Percentiles rank a stretch among this genome's conserved stretches.
These are phyloP conservation scores for Fusarium sp. DNA, from an alignment of 2,329 filamentous ascomycete species.

Conservation along the genomic window DNA sequence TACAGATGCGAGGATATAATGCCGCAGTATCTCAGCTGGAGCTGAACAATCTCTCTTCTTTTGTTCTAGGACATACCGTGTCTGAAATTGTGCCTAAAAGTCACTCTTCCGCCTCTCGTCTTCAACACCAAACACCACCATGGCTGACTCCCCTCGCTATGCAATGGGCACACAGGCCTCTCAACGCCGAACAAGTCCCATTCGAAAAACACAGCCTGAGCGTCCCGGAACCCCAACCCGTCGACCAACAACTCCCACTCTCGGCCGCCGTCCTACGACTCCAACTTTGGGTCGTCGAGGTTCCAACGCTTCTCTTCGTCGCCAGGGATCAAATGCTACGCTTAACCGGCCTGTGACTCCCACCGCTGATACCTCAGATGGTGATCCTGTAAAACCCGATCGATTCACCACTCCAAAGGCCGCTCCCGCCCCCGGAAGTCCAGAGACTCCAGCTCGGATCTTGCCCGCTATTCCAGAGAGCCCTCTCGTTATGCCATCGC, in stretches of 20 bases:
- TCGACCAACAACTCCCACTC: conserved; percentile 29
- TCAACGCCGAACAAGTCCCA: conserved; percentile 30
- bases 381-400: conserved; percentile 18
- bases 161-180: conserved; percentile 40
- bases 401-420: neutral
- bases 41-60: neutral
- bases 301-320: conserved; percentile 26
- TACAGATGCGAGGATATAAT: neutral
- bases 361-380: neutral
- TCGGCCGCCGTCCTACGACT: conserved; percentile 32
- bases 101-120: neutral
- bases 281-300: conserved; percentile 23
- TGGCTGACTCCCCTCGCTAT: conserved; percentile 34
- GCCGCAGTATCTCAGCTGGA: neutral
- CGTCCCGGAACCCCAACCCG: conserved; percentile 29
- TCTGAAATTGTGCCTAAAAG: neutral
- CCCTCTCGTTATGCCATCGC: conserved; percentile 20
- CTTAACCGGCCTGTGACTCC: conserved; percentile 29
- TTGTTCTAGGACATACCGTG: neutral
- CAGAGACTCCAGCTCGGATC: conserved; percentile 13
- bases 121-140: conserved; percentile 1
- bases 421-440: neutral
- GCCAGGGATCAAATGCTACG: conserved; percentile 27
- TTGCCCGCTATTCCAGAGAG: conserved; percentile 34
- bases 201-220: conserved; percentile 24